Base-by-base conservation (phyloP, 257 asterid genomes). In the Phtheirospermum japonicum region DNA sequence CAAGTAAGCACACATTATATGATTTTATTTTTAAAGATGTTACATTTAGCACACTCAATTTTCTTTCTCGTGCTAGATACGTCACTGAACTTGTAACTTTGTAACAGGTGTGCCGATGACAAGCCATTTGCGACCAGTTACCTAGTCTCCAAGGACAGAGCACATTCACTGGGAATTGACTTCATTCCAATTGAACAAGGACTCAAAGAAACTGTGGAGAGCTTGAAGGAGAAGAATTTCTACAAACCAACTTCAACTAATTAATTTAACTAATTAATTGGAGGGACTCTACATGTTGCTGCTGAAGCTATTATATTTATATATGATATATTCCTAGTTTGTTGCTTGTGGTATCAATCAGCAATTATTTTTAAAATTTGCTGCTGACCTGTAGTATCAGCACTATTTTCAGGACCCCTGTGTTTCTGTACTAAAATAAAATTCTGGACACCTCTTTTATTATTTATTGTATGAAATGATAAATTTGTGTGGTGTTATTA, bases 121-220 rank as follows among this genome's bases (percentile, higher is more conserved):
- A 52, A 64, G 52, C 69, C 60, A 2, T 39, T 64, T 52, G 34
- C 59, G 13, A 48, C 53, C 33, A 52, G 10, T 34, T 64, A 50
- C 61, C 40, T 51, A 9, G 69, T 64, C 30, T 64, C 69, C 2
- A 52, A 64, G 42, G 69, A 64, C 0, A 64, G 53, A 7, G 59
- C 59, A 26, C 19, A 16, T 20, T 32, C 39, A 39, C 40, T 64
- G 43, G 69, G 69, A 3, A 28, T 66, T 12, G 45, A 55, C 7
- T 49, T 55, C 28, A 57, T 40, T 16, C 59, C 68, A 17, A 30
- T 51, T 2, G 68, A 63, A 18, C 34, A 48, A 17, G 50, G 68
- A 6, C 33, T 66, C 28, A 66, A 66, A 54, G 71, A 65, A 19
- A 63, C 68, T 12, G 68, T 63, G 10, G 68, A 63, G 40, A 63